Percentiles rank a stretch among this genome's conserved stretches.
Evolutionary conservation across 352 stramenopile species (phyloP).

Genomic region (Globisporangium uncinulatum): DNA sequence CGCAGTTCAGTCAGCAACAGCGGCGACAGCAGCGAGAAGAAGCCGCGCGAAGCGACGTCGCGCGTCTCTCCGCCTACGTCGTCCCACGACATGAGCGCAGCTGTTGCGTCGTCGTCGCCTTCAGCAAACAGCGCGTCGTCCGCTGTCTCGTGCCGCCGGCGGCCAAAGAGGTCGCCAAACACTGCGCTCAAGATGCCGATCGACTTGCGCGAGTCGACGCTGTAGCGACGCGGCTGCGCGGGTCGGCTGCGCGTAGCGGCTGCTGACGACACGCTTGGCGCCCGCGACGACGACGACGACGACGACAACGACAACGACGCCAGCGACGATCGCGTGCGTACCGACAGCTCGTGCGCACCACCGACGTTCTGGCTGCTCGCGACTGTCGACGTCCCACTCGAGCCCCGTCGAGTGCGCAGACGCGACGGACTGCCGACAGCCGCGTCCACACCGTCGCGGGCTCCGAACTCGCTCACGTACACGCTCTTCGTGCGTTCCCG

Average conservation of each 20-base stretch:
- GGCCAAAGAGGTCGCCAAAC: slow-evolving; percentile 68
- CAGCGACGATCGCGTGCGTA: slow-evolving; percentile 7
- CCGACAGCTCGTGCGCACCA: neutral
- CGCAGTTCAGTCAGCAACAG: slow-evolving; percentile 37
- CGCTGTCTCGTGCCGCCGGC: slow-evolving; percentile 44
- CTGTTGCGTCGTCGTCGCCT: slow-evolving; percentile 19
- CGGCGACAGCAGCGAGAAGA: slow-evolving; percentile 53
- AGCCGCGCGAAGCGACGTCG: slow-evolving; percentile 60
- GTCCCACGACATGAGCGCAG: slow-evolving; percentile 48
- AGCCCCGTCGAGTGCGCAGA: slow-evolving; percentile 3
- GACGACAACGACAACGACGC: neutral
- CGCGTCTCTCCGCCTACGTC: slow-evolving; percentile 49
- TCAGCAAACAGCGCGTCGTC: slow-evolving; percentile 40
- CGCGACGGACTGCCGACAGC: slow-evolving; percentile 18
- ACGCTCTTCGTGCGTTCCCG: slow-evolving; percentile 18
- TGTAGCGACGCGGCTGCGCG: slow-evolving; percentile 36
- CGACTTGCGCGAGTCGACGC: slow-evolving; percentile 41
- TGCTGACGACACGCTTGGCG: neutral
- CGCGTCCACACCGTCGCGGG: slow-evolving; percentile 6
- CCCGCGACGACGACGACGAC: neutral
- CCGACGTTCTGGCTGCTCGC: neutral
- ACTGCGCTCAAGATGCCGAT: slow-evolving; percentile 53
- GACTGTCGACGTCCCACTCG: slow-evolving; percentile 4
- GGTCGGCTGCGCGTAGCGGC: slow-evolving; percentile 1
- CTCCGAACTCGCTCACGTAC: slow-evolving; percentile 11